Conservation (phyloP, 2,329 filamentous ascomycete genomes). For the Ophiostoma triangulosporum region DNA sequence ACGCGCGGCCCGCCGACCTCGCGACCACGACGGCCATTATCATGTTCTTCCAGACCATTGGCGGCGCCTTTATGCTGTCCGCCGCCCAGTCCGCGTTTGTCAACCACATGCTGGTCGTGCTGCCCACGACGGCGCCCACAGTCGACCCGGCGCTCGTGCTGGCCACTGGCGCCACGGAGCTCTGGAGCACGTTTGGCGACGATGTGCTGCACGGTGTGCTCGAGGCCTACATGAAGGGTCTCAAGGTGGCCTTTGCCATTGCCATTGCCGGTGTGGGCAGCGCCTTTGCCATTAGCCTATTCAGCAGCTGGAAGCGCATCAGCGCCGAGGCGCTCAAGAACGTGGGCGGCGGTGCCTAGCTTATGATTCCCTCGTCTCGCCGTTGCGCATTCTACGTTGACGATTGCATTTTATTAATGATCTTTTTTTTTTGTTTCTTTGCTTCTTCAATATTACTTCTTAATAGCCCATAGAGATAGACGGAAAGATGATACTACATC, state of each 20-base stretch:
- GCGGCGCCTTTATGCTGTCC: constrained; percentile 33
- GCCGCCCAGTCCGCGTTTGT: constrained; percentile 27
- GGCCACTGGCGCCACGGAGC: constrained; percentile 31
- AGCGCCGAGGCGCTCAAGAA: constrained; percentile 10
- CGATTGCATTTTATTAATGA: neutral
- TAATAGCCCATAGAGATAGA: too few relatives aligned
- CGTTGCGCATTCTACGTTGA: neutral
- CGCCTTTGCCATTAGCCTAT: constrained; percentile 20
- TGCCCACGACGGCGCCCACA: constrained; percentile 14
- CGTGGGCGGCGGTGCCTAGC: constrained; percentile 10
- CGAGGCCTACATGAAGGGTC: constrained; percentile 38
- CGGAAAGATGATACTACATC: too few relatives aligned
- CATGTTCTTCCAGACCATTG: constrained; percentile 30
- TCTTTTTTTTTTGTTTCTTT: too few relatives aligned
- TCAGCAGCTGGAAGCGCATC: constrained; percentile 12
- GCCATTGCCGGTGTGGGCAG: constrained; percentile 10
- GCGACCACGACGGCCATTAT: constrained; percentile 27
- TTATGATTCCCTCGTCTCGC: neutral
- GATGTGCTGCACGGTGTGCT: constrained; percentile 36
- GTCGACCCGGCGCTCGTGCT: constrained; percentile 17
- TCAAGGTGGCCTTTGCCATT: constrained; percentile 18
- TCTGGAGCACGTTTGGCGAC: constrained; percentile 31
- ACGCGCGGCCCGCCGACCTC: constrained; percentile 22
- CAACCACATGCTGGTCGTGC: constrained; percentile 21
- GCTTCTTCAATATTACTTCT: too few relatives aligned